These are phyloP conservation scores for Candida silvatica DNA, from an alignment of 805 yeast genomes.

Conservation along the genomic window DNA sequence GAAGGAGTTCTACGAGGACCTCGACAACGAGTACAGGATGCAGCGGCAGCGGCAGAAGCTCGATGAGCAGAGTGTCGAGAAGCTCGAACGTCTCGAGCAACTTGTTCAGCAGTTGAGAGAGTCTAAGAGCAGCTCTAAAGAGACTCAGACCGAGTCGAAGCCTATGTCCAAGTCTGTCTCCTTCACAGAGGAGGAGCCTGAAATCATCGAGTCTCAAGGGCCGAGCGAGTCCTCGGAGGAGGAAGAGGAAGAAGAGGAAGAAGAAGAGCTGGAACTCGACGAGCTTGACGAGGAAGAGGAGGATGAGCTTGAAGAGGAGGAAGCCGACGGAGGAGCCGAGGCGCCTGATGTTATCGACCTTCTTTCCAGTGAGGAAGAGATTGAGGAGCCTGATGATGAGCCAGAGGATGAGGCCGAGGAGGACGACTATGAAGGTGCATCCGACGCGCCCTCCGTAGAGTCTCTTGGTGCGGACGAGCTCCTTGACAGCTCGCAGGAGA, in stretches of 20 bases:
- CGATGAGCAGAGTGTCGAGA: constrained; percentile 14
- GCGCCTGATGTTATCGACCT: constrained; percentile 6
- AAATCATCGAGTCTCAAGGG: background rate
- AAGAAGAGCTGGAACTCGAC: constrained; percentile 3
- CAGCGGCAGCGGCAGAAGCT: constrained; percentile 11
- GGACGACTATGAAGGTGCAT: background rate
- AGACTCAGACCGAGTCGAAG: constrained; percentile 8
- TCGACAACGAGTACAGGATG: constrained; percentile 24
- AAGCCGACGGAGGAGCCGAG: constrained; percentile 4
- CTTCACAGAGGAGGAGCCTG: constrained; percentile 3
- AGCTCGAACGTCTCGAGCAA: constrained; percentile 9
- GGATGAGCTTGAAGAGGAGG: constrained; percentile 6
- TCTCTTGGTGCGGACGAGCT: too few relatives aligned
- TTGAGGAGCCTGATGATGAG: constrained; percentile 4
- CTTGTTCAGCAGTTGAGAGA: constrained; percentile 8
- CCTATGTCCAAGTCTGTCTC: too few relatives aligned
- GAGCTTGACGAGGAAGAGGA: constrained; percentile 3
- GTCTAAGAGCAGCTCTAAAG: background rate
- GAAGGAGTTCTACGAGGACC: constrained; percentile 24
- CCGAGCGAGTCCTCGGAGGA: constrained; percentile 1
- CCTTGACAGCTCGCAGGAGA: too few relatives aligned
- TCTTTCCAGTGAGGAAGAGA: constrained; percentile 9
- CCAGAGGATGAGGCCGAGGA: background rate
- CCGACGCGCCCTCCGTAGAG: too few relatives aligned
- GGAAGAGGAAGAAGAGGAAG: constrained; percentile 4